Evolutionary conservation across 768 basidiomycete species (phyloP), one percentile per base, ranked within the genome.

Genomic region (Cubamyces lactineus): DNA sequence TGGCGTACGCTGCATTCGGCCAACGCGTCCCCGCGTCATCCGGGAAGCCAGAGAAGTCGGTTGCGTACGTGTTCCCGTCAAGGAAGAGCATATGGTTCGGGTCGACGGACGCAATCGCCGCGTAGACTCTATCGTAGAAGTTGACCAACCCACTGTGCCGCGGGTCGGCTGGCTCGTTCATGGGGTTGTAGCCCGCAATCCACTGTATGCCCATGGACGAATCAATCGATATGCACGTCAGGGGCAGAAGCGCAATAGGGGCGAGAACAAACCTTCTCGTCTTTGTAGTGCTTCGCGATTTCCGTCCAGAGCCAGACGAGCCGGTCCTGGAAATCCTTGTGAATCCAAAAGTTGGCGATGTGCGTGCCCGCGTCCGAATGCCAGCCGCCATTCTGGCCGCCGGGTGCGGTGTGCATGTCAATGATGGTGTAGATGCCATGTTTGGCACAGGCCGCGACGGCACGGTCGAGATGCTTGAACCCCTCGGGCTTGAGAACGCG

Each of bases 251-350:
- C n/a, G 6, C 5, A 7, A 42, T 19, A 2, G 17, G 24, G 7
- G 40, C 2, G 19, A 11, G 30, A 34, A 34, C 62, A 24, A 19
- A 66, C 65, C 65, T 58, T 63, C 49, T 94, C 90, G 59, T 78
- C 81, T 65, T 80, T 86, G 79, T 93, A 92, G 72, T 90, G 89
- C 68, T 77, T 79, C 0, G 92, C 89, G 38, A 93, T 79, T 68
- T 90, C 77, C 40, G 80, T 80, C 92, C 92, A 94, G 42, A 94
- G 82, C 85, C 87, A 87, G 54, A 92, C 72, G 11, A 81, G 74
- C 1, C 91, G 85, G 73, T 94, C 89, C 71, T 92, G 91, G 80
- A 91, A 89, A 72, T 93, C 91, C 66, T 86, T 91, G 80, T 93
- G 88, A 52, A 82, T 82, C 89, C 89, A 94, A 79, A 92, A 87